Evolutionary conservation across 78 protist species (phyloP).

Genomic region (Pigoraptor vietnamica): DNA sequence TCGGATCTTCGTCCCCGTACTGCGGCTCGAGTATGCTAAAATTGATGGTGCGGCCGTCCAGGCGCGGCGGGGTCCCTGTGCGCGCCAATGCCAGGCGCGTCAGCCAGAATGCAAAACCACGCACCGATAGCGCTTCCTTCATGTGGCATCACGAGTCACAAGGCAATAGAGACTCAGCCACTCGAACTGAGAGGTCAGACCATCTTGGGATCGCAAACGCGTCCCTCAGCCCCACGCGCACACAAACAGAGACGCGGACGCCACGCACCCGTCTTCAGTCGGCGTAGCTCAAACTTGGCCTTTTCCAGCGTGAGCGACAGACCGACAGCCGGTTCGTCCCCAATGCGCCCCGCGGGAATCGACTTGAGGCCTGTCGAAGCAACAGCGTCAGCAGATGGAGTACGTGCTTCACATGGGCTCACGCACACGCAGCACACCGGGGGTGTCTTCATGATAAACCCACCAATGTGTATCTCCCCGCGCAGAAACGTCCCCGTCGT

Average conservation of each 20-base stretch:
- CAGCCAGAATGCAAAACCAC: background rate
- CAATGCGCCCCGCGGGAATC: slow-evolving; percentile 41
- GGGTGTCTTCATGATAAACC: no score
- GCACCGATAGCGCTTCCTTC: no score
- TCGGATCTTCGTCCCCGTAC: slow-evolving; percentile 54
- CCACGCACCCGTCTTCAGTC: slow-evolving; percentile 63
- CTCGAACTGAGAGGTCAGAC: no score
- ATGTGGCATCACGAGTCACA: no score
- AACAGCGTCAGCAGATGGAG: background rate
- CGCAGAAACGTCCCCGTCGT: slow-evolving; percentile 95
- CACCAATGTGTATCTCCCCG: slow-evolving; percentile 79
- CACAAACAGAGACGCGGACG: no score
- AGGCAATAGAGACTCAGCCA: no score
- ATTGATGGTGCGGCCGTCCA: slow-evolving; percentile 56
- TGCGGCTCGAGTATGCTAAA: slow-evolving; percentile 50
- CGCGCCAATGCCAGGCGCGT: background rate
- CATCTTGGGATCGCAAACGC: no score
- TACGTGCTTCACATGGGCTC: no score
- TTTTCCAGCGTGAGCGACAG: slow-evolving; percentile 50
- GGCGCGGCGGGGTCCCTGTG: slow-evolving; percentile 85
- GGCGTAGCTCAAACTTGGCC: slow-evolving; percentile 61
- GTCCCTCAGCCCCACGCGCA: no score
- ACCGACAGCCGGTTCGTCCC: slow-evolving; percentile 64
- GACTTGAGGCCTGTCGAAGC: background rate
- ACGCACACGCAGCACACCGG: no score